Conservation (phyloP, 371 early-diverging fungal species). For the Nematocida homosporus region DNA sequence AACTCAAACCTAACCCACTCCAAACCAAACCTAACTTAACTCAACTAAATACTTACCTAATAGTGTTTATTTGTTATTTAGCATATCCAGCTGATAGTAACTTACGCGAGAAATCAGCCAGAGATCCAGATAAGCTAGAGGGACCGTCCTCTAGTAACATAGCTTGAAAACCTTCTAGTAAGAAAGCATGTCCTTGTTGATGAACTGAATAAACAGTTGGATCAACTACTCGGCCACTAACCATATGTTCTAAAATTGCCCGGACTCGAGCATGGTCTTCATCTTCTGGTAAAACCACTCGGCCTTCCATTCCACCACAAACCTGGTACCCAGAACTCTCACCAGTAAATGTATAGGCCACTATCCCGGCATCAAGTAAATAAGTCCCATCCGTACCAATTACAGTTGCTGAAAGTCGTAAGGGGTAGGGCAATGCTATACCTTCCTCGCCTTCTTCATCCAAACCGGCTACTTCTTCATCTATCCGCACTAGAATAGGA, state of each 20-base stretch:
- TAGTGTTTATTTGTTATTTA: constrained; percentile 13
- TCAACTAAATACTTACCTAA: too few relatives aligned
- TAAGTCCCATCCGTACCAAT: constrained; percentile 59
- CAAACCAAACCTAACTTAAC: too few relatives aligned
- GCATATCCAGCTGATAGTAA: constrained; percentile 40
- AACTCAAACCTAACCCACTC: too few relatives aligned
- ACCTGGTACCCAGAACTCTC: neutral
- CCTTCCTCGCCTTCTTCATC: neutral
- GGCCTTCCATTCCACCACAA: constrained; percentile 19
- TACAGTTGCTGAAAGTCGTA: constrained; percentile 52
- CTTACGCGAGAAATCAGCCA: constrained; percentile 32
- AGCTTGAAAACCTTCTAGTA: constrained; percentile 41
- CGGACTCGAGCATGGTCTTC: constrained; percentile 13
- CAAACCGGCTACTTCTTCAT: constrained; percentile 9
- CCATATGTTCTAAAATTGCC: constrained; percentile 29
- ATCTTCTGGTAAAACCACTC: constrained; percentile 12
- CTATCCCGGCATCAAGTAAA: constrained; percentile 65
- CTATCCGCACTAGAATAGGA: constrained; percentile 59
- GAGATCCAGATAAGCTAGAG: constrained; percentile 13
- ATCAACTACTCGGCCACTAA: constrained; percentile 36
- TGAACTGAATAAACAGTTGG: constrained; percentile 37
- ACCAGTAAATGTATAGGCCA: constrained; percentile 64
- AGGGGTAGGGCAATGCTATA: constrained; percentile 43
- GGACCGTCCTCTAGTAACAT: constrained; percentile 50
- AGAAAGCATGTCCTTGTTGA: constrained; percentile 38